Conservation (phyloP, 2,329 filamentous ascomycete species). For the Myriosclerotinia duriaeana region DNA sequence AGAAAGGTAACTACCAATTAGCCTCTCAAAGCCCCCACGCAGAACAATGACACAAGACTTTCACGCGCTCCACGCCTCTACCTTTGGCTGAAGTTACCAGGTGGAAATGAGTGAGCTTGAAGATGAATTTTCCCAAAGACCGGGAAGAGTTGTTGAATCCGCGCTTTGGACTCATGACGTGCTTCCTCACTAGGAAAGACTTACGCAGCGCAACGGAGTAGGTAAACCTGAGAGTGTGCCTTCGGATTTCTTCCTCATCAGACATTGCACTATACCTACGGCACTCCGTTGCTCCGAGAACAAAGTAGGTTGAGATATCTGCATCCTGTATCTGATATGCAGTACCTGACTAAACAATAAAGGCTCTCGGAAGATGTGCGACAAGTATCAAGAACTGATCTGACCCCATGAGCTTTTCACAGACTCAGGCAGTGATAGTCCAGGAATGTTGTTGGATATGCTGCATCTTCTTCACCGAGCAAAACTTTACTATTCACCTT, state of each 20-base stretch:
- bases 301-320: conserved; percentile 14
- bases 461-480: background rate
- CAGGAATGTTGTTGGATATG: conserved; percentile 6
- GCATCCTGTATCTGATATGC: conserved; percentile 2
- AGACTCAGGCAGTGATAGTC: conserved; percentile 13
- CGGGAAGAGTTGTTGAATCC: conserved; percentile 16
- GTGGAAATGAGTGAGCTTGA: conserved; percentile 15
- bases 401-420: conserved; percentile 5
- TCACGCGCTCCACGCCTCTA: conserved; percentile 4
- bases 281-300: conserved; percentile 17
- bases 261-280: conserved; percentile 17
- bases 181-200: conserved; percentile 16
- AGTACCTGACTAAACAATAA: conserved; percentile 1
- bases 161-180: conserved; percentile 5
- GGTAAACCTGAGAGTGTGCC: conserved; percentile 16
- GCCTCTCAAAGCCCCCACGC: conserved; percentile 16
- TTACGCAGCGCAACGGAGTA: conserved; percentile 17
- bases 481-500: conserved; percentile 12
- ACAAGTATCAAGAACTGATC: background rate
- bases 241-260: conserved; percentile 22
- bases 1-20: conserved; percentile 19
- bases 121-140: conserved; percentile 6
- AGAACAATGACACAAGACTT: conserved; percentile 19
- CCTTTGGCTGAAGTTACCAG: conserved; percentile 4
- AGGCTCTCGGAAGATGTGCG: conserved; percentile 6